A percentile compares a stretch with the other conserved stretches of the same genome.
Evolutionary conservation across 2,329 filamentous ascomycete species (phyloP).

Genomic region (Fusarium coicis): DNA sequence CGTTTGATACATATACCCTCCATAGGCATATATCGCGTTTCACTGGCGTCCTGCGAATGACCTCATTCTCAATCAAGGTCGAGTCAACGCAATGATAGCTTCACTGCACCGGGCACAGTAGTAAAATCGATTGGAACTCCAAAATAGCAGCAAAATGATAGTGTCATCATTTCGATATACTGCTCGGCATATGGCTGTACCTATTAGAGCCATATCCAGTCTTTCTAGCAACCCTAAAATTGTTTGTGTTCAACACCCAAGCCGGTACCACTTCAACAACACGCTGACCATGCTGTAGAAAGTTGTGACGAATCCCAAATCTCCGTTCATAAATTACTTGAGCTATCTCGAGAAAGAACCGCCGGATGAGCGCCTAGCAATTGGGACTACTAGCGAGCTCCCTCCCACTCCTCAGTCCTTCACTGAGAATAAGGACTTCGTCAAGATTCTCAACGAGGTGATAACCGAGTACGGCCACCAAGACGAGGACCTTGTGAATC

Average conservation of each 20-base stretch:
- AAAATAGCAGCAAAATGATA: conserved; percentile 41
- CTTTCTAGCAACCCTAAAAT: conserved; percentile 64
- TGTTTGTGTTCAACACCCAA: conserved; percentile 52
- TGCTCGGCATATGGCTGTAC: conserved; percentile 28
- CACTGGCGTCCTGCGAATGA: conserved; percentile 36
- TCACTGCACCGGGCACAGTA: not conserved
- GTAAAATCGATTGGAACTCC: not conserved
- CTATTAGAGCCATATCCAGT: conserved; percentile 55
- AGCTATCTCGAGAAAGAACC: conserved; percentile 69
- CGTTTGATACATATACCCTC: conserved; percentile 42
- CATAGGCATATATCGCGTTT: conserved; percentile 35
- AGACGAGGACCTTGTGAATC: conserved; percentile 65
- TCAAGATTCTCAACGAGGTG: conserved; percentile 68
- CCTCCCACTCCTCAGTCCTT: conserved; percentile 72
- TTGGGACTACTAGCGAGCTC: conserved; percentile 68
- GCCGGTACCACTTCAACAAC: not conserved
- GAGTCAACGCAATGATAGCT: not conserved
- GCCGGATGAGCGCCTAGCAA: conserved; percentile 63
- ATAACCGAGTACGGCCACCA: conserved; percentile 64
- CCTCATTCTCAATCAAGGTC: conserved; percentile 43
- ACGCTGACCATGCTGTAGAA: conserved; percentile 57
- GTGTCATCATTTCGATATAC: conserved; percentile 39
- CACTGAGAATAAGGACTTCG: conserved; percentile 67
- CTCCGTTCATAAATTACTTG: conserved; percentile 63
- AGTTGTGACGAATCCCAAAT: conserved; percentile 62